Evolutionary conservation across 331 rosid genomes (phyloP).

Genomic region (Spiraea crenata): DNA sequence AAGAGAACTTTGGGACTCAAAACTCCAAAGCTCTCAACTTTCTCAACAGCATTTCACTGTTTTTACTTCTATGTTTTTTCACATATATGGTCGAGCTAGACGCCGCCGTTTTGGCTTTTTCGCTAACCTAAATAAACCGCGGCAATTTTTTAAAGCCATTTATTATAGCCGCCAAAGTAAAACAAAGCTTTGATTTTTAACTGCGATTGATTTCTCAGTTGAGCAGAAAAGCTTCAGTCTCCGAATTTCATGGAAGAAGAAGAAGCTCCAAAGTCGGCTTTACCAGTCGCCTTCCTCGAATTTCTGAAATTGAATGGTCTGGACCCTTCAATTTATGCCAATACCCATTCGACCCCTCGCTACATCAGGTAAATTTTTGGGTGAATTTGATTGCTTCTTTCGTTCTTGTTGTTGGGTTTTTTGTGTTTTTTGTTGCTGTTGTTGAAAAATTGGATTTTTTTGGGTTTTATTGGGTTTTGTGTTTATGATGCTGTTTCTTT

Average conservation of each 20-base stretch:
- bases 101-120: background rate
- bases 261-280: slow-evolving; percentile 32
- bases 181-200: background rate
- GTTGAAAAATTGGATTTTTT: background rate
- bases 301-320: slow-evolving; percentile 62
- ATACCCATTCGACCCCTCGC: slow-evolving; percentile 67
- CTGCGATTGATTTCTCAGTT: background rate
- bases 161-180: background rate
- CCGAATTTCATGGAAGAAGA: slow-evolving; percentile 40
- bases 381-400: background rate
- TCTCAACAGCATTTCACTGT: background rate
- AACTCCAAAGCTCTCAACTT: background rate
- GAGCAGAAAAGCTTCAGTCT: background rate
- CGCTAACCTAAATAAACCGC: background rate
- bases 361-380: slow-evolving; percentile 47
- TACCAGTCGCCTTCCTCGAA: slow-evolving; percentile 65
- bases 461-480: background rate
- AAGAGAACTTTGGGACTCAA: background rate
- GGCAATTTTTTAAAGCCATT: background rate
- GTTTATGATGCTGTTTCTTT: background rate
- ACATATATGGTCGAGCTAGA: background rate
- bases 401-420: background rate
- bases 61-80: background rate
- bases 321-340: slow-evolving; percentile 66
- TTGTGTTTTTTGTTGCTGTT: background rate